These are phyloP conservation scores for Chaetomidium leptoderma DNA, from an alignment of 495 filamentous ascomycete species.

Conservation along the genomic window DNA sequence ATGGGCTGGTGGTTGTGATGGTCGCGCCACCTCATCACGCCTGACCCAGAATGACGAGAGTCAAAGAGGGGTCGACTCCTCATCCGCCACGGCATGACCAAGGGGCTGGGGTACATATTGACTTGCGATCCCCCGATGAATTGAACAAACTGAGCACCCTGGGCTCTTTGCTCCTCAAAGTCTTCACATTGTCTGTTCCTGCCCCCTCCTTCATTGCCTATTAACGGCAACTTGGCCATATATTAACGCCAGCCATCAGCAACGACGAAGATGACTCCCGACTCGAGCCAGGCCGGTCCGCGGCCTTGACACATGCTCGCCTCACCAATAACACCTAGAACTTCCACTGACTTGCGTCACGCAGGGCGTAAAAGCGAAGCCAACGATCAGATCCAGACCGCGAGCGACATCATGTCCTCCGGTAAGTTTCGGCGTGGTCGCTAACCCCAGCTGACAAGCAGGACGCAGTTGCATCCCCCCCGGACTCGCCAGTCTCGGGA, in stretches of 20 bases:
- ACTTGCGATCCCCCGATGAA: neutral
- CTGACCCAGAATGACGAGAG: conserved; percentile 1
- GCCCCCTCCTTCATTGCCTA: neutral
- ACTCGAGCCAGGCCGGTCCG: neutral
- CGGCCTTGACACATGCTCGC: neutral
- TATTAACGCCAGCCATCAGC: neutral
- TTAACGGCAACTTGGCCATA: too few relatives aligned
- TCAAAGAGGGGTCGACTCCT: neutral
- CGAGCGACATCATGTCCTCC: conserved; percentile 12
- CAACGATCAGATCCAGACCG: conserved; percentile 10
- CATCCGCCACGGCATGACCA: neutral
- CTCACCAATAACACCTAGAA: neutral
- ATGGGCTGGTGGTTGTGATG: neutral
- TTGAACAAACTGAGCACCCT: too few relatives aligned
- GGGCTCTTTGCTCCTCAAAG: too few relatives aligned
- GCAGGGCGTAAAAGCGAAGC: conserved; percentile 9
- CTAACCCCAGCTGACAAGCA: conserved; percentile 10
- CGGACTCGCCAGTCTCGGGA: neutral
- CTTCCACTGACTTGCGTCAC: conserved; percentile 9
- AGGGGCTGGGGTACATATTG: conserved; percentile 1
- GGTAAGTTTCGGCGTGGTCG: conserved; percentile 17
- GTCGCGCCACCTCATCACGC: neutral
- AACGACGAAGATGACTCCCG: neutral
- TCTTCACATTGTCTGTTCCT: neutral
- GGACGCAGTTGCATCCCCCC: neutral